Evolutionary conservation across 441 rosid species (phyloP).

Genomic region (Adansonia madagascariensis): DNA sequence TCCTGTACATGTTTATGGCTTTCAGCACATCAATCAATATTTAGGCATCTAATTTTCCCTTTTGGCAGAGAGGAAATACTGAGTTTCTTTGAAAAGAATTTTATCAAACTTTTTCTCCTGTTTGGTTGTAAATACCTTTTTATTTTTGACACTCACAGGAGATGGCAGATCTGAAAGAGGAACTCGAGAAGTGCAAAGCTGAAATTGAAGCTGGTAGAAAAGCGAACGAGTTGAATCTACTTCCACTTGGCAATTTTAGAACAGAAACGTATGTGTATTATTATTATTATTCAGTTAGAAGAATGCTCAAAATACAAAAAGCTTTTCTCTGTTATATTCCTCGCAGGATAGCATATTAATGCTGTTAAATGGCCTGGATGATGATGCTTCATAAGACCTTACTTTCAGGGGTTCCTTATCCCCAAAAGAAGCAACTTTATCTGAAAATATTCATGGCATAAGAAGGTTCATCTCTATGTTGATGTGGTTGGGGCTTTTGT

Average conservation of each 20-base stretch:
- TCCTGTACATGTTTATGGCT: not conserved
- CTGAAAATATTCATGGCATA: not conserved
- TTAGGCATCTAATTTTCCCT: not conserved
- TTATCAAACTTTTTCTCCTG: slow-evolving; percentile 14
- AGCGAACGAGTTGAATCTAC: slow-evolving; percentile 65
- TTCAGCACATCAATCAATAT: not conserved
- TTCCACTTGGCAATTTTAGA: slow-evolving; percentile 70
- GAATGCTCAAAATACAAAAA: not conserved
- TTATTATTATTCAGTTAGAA: slow-evolving; percentile 6
- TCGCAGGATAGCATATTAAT: slow-evolving; percentile 2
- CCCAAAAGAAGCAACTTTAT: not conserved
- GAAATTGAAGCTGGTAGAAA: slow-evolving; percentile 78
- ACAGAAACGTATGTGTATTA: slow-evolving; percentile 46
- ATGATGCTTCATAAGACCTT: not conserved
- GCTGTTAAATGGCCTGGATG: slow-evolving; percentile 4
- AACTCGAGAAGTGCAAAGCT: slow-evolving; percentile 77
- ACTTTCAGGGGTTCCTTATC: not conserved
- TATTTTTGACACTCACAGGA: slow-evolving; percentile 51
- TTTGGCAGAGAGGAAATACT: slow-evolving; percentile 15
- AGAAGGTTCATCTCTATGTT: not conserved
- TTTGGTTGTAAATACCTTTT: slow-evolving; percentile 15
- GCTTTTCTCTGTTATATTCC: not conserved
- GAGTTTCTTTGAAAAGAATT: slow-evolving; percentile 4
- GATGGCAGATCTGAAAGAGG: slow-evolving; percentile 63
- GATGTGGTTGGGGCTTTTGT: not conserved